phyloP scores from a whole-genome alignment of 139 green algal species.

The Diplosphaera chodatii region DNA sequence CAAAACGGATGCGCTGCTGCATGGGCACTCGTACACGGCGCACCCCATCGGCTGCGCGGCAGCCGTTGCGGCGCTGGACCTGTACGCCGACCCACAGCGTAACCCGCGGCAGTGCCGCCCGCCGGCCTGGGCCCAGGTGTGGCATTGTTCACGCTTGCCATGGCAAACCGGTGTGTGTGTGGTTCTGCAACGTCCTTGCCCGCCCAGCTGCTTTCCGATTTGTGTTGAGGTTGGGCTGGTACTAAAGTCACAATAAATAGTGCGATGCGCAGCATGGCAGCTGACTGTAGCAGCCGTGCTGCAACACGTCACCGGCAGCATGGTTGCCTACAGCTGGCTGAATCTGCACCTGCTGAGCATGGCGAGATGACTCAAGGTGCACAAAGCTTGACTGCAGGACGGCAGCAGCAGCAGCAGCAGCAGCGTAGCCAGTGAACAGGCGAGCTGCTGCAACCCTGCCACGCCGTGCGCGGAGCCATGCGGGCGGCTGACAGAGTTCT shows the following conservation, averaged over 20 bases:
- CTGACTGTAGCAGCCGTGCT: too few relatives aligned
- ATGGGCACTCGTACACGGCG: slow-evolving; percentile 97
- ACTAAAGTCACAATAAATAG: too few relatives aligned
- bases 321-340: neutral
- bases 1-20: slow-evolving; percentile 83
- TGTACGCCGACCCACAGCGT: slow-evolving; percentile 42
- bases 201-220: neutral
- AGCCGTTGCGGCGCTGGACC: slow-evolving; percentile 56
- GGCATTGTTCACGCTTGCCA: neutral
- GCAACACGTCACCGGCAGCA: neutral
- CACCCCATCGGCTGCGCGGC: slow-evolving; percentile 83
- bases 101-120: slow-evolving; percentile 75
- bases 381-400: neutral
- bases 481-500: slow-evolving; percentile 60
- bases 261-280: too few relatives aligned
- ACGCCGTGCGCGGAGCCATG: slow-evolving; percentile 20
- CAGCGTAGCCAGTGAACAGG: neutral
- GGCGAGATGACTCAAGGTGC: too few relatives aligned
- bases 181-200: too few relatives aligned
- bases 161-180: neutral
- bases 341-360: too few relatives aligned
- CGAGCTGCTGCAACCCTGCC: neutral
- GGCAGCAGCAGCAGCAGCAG: neutral
- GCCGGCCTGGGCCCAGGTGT: neutral
- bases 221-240: too few relatives aligned